Percentiles rank a stretch among this genome's conserved stretches.
These are phyloP conservation scores for Suillus lakei DNA, from an alignment of 768 basidiomycete species.

Conservation along the genomic window DNA sequence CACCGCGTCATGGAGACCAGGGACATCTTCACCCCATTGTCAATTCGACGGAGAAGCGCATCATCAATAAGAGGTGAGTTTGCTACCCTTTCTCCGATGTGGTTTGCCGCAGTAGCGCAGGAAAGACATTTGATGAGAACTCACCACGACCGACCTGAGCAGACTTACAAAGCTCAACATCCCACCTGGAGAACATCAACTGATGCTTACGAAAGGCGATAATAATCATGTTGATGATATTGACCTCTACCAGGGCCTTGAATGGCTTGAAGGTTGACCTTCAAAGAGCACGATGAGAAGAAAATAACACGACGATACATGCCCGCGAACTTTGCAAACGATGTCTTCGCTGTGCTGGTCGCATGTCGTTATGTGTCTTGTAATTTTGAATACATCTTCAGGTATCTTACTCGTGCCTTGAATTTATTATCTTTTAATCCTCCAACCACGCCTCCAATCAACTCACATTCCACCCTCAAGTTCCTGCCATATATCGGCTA, in stretches of 20 bases:
- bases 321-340: no score
- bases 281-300: no score
- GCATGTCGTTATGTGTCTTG: constrained; percentile 76
- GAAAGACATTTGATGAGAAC: neutral
- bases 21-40: constrained; percentile 51
- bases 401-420: neutral
- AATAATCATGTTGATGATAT: constrained; percentile 92
- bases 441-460: neutral
- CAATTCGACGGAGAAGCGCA: constrained; percentile 28
- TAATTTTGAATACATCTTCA: neutral
- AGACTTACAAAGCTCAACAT: constrained; percentile 18
- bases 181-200: constrained; percentile 54
- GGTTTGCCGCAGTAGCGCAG: neutral
- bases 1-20: constrained; percentile 95
- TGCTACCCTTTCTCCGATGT: constrained; percentile 16
- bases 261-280: constrained; percentile 93
- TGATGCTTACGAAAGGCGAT: constrained; percentile 94
- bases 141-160: no score
- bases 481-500: constrained; percentile 96
- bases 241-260: constrained; percentile 83
- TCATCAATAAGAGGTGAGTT: constrained; percentile 28
- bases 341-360: no score
- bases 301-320: no score
- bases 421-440: constrained; percentile 1
- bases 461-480: constrained; percentile 41